Evolutionary conservation across 2,329 filamentous ascomycete genomes (phyloP).

Genomic region (Neoscytalidium dimidiatum): DNA sequence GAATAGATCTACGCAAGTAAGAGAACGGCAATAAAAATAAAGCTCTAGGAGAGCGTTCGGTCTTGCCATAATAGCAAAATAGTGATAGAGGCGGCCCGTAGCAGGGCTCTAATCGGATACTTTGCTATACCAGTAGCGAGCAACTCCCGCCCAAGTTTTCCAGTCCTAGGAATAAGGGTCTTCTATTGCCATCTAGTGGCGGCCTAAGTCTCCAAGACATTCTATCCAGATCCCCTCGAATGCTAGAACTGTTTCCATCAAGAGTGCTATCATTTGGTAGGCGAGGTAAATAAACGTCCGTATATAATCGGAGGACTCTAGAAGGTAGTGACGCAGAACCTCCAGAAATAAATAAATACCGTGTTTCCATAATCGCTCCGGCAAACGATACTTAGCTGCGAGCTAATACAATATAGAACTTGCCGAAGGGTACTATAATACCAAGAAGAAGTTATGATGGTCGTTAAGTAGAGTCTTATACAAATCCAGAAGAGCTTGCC

Average conservation of each 20-base stretch:
- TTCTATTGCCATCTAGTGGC: slow-evolving; percentile 91
- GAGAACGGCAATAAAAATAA: slow-evolving; percentile 70
- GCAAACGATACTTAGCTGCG: too few relatives aligned
- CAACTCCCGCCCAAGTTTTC: slow-evolving; percentile 80
- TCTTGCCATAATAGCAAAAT: slow-evolving; percentile 76
- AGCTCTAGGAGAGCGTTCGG: slow-evolving; percentile 71
- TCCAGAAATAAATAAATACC: slow-evolving; percentile 86
- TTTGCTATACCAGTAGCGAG: slow-evolving; percentile 79
- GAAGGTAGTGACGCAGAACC: slow-evolving; percentile 65
- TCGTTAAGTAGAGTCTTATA: slow-evolving; percentile 81
- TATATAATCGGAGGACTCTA: slow-evolving; percentile 83
- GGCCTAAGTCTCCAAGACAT: slow-evolving; percentile 80
- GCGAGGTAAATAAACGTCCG: slow-evolving; percentile 84
- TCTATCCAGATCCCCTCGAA: slow-evolving; percentile 94
- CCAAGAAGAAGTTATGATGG: slow-evolving; percentile 59
- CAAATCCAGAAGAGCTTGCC: slow-evolving; percentile 79
- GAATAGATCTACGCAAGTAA: slow-evolving; percentile 70
- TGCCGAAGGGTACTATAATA: too few relatives aligned
- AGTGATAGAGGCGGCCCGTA: slow-evolving; percentile 81
- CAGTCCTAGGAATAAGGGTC: slow-evolving; percentile 73
- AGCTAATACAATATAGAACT: too few relatives aligned
- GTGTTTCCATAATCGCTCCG: slow-evolving; percentile 89
- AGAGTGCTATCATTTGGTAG: slow-evolving; percentile 84
- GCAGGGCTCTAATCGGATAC: slow-evolving; percentile 75
- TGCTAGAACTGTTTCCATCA: slow-evolving; percentile 80